phyloP scores from a whole-genome alignment of 345 rosid species.

The Geranium rotundifolium region DNA sequence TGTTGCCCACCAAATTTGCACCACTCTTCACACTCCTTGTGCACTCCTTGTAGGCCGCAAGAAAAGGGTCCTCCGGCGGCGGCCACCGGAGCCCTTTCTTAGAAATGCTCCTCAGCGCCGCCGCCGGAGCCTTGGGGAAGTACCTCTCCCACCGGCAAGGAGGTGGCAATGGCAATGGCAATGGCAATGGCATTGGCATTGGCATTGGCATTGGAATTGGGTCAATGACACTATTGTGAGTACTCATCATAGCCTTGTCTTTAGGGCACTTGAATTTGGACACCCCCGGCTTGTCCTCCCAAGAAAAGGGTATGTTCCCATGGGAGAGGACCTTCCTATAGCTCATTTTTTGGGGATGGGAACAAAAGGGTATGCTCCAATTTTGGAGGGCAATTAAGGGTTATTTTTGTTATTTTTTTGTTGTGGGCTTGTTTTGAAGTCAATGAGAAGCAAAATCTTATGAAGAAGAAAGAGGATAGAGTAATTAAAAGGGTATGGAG shows the following conservation, averaged over 20 bases:
- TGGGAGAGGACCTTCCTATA: slow-evolving; percentile 29
- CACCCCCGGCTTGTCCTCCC: slow-evolving; percentile 60
- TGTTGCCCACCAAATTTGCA: slow-evolving; percentile 8
- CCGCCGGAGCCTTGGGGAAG: not conserved
- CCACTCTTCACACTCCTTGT: slow-evolving; percentile 18
- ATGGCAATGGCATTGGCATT: not conserved
- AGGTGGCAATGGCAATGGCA: not conserved
- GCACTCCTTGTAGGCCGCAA: slow-evolving; percentile 62
- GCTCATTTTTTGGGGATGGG: slow-evolving; percentile 6
- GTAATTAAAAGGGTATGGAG: not conserved
- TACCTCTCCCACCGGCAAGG: not conserved
- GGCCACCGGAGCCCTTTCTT: slow-evolving; percentile 26
- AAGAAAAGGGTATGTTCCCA: slow-evolving; percentile 59
- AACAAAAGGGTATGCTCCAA: not conserved
- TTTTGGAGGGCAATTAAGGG: not conserved
- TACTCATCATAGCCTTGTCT: slow-evolving; percentile 1
- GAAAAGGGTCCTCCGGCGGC: slow-evolving; percentile 35
- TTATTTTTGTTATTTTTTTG: not conserved
- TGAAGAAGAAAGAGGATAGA: not conserved
- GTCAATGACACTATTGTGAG: not conserved
- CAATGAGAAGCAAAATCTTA: not conserved
- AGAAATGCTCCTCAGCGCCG: slow-evolving; percentile 22
- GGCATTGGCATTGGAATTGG: not conserved
- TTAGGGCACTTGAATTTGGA: slow-evolving; percentile 27
- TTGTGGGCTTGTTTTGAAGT: not conserved